phyloP scores from a whole-genome alignment of 176 grass and related monocot species.

The Pharus latifolius region DNA sequence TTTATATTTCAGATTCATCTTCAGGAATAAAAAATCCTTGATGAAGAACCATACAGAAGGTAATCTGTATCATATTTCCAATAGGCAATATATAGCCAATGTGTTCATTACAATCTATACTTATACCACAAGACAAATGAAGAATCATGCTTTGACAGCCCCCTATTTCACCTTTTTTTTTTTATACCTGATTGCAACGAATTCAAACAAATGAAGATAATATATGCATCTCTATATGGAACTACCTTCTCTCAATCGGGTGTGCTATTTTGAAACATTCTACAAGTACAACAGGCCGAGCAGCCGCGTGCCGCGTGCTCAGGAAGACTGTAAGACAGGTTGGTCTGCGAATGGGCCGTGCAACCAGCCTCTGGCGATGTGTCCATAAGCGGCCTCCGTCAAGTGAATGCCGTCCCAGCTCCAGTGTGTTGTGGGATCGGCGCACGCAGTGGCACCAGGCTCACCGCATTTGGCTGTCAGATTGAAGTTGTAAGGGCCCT shows the following conservation, averaged over 20 bases:
- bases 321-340: constrained; percentile 38
- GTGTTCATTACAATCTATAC: constrained; percentile 21
- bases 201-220: constrained; percentile 3
- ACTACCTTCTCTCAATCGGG: background rate
- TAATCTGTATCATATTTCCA: background rate
- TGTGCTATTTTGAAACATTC: constrained; percentile 13
- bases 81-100: background rate
- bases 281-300: constrained; percentile 1
- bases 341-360: constrained; percentile 52
- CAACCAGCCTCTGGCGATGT: constrained; percentile 77
- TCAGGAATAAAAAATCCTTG: background rate
- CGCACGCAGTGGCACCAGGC: constrained; percentile 39
- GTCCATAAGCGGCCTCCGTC: constrained; percentile 60
- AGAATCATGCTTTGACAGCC: constrained; percentile 2
- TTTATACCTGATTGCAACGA: background rate
- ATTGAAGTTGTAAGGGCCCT: constrained; percentile 75
- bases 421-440: constrained; percentile 55
- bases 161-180: constrained; percentile 12
- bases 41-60: background rate
- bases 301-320: background rate
- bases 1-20: background rate
- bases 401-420: constrained; percentile 95
- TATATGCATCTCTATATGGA: constrained; percentile 10
- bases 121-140: constrained; percentile 28
- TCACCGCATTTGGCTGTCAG: constrained; percentile 65